Conservation (phyloP, 345 rosid species). For the Sonneratia caseolaris region DNA sequence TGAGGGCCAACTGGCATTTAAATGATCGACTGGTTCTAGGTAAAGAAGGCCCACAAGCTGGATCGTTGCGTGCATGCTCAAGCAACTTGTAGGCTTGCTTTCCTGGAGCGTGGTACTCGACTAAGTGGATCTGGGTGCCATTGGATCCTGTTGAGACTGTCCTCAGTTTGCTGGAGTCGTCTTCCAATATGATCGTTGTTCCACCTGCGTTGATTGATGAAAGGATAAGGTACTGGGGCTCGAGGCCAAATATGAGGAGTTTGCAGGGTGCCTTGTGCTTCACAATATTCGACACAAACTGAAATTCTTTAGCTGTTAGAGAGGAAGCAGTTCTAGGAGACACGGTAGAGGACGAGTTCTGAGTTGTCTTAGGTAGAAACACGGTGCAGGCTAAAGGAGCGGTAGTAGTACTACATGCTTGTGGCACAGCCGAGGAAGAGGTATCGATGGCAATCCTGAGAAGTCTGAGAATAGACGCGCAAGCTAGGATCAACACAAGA, state of each 20-base stretch:
- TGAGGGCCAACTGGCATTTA: constrained; percentile 46
- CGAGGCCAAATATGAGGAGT: constrained; percentile 66
- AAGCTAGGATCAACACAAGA: constrained; percentile 48
- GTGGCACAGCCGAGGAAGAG: constrained; percentile 22
- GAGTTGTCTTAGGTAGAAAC: constrained; percentile 11
- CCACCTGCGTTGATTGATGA: constrained; percentile 57
- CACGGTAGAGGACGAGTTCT: constrained; percentile 1
- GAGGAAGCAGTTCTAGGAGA: constrained; percentile 7
- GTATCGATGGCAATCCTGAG: constrained; percentile 43
- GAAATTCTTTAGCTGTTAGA: constrained; percentile 59
- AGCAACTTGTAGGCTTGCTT: constrained; percentile 64
- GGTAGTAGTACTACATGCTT: constrained; percentile 18
- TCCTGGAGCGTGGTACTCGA: constrained; percentile 40
- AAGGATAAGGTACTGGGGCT: constrained; percentile 41
- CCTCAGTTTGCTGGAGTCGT: constrained; percentile 38
- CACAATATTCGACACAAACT: constrained; percentile 38
- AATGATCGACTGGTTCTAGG: constrained; percentile 22
- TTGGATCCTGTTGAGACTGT: constrained; percentile 24
- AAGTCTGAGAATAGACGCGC: constrained; percentile 55
- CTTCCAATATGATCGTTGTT: constrained; percentile 57
- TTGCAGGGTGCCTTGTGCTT: constrained; percentile 57
- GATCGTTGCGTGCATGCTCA: constrained; percentile 50
- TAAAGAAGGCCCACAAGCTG: constrained; percentile 40
- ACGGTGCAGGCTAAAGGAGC: constrained; percentile 20
- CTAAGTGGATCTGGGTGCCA: constrained; percentile 39